Percentiles rank a stretch among this genome's conserved stretches.
These are phyloP conservation scores for Golubevia sp. DNA, from an alignment of 1,284 basidiomycete species.

Conservation along the genomic window DNA sequence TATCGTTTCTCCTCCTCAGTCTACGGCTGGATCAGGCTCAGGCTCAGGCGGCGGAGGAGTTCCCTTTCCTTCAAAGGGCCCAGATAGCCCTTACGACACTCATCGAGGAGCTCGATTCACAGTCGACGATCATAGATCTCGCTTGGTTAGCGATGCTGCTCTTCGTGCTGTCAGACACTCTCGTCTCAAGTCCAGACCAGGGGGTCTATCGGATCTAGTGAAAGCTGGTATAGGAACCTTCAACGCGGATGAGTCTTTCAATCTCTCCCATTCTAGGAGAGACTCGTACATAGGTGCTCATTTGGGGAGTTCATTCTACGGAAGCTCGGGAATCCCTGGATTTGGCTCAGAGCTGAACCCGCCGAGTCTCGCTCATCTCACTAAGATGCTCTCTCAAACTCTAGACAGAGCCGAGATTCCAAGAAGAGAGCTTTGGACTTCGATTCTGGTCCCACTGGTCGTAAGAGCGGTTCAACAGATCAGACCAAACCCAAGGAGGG, in stretches of 20 bases:
- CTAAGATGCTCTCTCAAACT: conserved; percentile 47
- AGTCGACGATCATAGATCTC: conserved; percentile 4
- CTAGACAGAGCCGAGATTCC: conserved; percentile 29
- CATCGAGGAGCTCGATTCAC: background rate
- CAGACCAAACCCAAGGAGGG: conserved; percentile 64
- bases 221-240: background rate
- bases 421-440: conserved; percentile 37
- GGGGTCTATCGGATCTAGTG: background rate
- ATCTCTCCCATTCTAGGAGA: conserved; percentile 14
- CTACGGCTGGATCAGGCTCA: background rate
- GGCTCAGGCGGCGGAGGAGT: background rate
- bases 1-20: background rate
- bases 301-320: background rate
- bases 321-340: background rate
- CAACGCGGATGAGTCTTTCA: conserved; percentile 6
- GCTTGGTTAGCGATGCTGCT: conserved; percentile 16
- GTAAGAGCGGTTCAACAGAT: conserved; percentile 46
- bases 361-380: conserved; percentile 28
- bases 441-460: conserved; percentile 42
- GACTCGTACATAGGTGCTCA: background rate
- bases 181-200: conserved; percentile 2
- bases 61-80: background rate
- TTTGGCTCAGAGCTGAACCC: background rate
- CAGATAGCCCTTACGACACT: background rate
- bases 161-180: conserved; percentile 13